Percentiles rank a stretch among this genome's conserved stretches.
phyloP scores from a whole-genome alignment of 192 early-diverging fungal species.

The Backusella sp. region DNA sequence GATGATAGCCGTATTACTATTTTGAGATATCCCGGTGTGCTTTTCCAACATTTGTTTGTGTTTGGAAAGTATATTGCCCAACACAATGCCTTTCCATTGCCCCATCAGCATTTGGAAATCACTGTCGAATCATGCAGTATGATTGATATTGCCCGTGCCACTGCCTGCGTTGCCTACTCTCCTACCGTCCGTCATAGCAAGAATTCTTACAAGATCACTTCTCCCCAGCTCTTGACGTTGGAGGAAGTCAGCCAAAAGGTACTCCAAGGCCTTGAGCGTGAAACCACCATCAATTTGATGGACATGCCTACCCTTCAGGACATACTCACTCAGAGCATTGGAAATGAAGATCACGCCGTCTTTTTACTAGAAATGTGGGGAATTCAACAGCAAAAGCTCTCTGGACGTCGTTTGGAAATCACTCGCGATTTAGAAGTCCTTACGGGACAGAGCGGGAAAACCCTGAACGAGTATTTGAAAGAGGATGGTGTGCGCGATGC shows the following conservation, averaged over 20 bases:
- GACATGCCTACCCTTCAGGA: conserved; percentile 22
- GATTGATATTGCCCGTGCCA: conserved; percentile 36
- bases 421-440: conserved; percentile 40
- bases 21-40: conserved; percentile 39
- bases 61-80: conserved; percentile 36
- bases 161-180: conserved; percentile 29
- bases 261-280: conserved; percentile 26
- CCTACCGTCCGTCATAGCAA: conserved; percentile 24
- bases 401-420: conserved; percentile 35
- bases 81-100: conserved; percentile 37
- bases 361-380: conserved; percentile 43
- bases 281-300: conserved; percentile 28
- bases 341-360: conserved; percentile 36
- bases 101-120: conserved; percentile 28
- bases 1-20: conserved; percentile 29
- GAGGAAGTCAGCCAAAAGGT: conserved; percentile 37
- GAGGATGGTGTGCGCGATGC: conserved; percentile 30
- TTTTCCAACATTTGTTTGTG: conserved; percentile 39
- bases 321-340: conserved; percentile 25
- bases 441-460: conserved; percentile 41
- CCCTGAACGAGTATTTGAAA: conserved; percentile 33
- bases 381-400: conserved; percentile 25
- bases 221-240: conserved; percentile 35
- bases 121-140: conserved; percentile 39
- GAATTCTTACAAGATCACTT: conserved; percentile 33